phyloP scores from a whole-genome alignment of 169 alveolate species.

The Plasmodium inui region DNA sequence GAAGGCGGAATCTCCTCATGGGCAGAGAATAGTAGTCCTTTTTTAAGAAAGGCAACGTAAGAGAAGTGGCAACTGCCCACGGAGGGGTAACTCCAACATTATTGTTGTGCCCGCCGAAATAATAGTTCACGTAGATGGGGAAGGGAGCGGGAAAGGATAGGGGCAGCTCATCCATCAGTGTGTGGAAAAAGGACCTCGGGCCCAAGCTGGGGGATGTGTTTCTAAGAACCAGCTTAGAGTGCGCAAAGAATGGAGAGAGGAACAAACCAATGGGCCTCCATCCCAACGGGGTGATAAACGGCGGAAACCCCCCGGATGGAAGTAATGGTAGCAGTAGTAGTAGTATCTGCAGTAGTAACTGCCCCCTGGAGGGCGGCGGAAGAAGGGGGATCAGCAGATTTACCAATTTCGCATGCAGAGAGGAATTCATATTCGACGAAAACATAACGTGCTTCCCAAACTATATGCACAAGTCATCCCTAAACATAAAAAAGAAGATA shows the following conservation, averaged over 20 bases:
- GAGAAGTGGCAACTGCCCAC: neutral
- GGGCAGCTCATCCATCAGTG: constrained; percentile 45
- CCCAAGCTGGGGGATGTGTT: constrained; percentile 48
- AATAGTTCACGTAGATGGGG: neutral
- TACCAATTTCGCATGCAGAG: constrained; percentile 39
- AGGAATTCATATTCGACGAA: constrained; percentile 35
- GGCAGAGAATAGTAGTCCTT: neutral
- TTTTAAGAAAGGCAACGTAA: neutral
- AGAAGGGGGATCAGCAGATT: neutral
- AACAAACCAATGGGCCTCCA: neutral
- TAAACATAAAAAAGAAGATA: constrained; percentile 55
- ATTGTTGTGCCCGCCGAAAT: neutral
- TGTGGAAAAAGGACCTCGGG: constrained; percentile 73
- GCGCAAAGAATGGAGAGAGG: neutral
- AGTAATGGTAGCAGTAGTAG: neutral
- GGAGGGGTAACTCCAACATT: neutral
- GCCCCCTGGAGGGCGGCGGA: neutral
- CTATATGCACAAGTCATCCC: constrained; percentile 73
- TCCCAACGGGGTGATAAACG: neutral
- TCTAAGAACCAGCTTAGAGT: constrained; percentile 30
- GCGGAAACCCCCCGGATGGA: neutral
- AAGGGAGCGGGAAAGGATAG: neutral
- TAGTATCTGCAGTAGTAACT: neutral
- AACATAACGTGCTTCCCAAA: constrained; percentile 73
- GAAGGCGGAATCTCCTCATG: neutral